Evolutionary conservation across 495 filamentous ascomycete species (phyloP).

Genomic region (Penicillium pancosmium): DNA sequence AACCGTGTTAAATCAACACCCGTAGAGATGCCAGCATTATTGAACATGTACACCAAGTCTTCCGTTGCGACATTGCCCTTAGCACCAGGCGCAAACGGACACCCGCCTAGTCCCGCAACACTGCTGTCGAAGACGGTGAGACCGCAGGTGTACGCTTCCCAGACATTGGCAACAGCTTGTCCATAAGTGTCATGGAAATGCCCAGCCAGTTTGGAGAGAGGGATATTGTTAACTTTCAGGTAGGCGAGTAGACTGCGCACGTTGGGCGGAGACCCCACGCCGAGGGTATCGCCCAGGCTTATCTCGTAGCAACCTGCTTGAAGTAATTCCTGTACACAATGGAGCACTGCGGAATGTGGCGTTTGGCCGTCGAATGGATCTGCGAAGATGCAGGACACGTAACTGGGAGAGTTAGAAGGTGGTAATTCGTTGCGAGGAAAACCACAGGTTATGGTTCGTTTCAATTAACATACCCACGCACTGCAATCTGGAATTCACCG

Average conservation of each 20-base stretch:
- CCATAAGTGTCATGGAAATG: conserved; percentile 55
- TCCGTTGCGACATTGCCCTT: conserved; percentile 50
- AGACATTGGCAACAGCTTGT: conserved; percentile 45
- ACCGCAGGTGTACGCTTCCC: conserved; percentile 44
- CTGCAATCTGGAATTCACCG: conserved; percentile 19
- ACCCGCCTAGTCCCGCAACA: conserved; percentile 48
- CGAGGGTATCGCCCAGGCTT: conserved; percentile 48
- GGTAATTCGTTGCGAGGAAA: background rate
- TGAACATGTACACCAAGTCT: conserved; percentile 46
- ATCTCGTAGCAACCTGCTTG: conserved; percentile 49
- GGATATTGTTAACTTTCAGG: conserved; percentile 28
- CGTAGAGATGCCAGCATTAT: conserved; percentile 40
- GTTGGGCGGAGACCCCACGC: conserved; percentile 38
- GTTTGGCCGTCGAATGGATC: conserved; percentile 45
- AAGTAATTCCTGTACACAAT: conserved; percentile 34
- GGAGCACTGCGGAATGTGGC: conserved; percentile 32
- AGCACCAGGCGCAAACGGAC: conserved; percentile 50
- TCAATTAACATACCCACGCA: conserved; percentile 40
- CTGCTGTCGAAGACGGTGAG: conserved; percentile 49
- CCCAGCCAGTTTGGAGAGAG: conserved; percentile 36
- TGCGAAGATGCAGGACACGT: conserved; percentile 49
- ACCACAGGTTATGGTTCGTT: background rate
- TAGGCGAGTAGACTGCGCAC: conserved; percentile 33
- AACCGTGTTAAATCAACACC: conserved; percentile 40
- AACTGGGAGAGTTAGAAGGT: conserved; percentile 24